Base-by-base conservation (phyloP, 2,329 filamentous ascomycete genomes). In the Neocucurbitaria cava region DNA sequence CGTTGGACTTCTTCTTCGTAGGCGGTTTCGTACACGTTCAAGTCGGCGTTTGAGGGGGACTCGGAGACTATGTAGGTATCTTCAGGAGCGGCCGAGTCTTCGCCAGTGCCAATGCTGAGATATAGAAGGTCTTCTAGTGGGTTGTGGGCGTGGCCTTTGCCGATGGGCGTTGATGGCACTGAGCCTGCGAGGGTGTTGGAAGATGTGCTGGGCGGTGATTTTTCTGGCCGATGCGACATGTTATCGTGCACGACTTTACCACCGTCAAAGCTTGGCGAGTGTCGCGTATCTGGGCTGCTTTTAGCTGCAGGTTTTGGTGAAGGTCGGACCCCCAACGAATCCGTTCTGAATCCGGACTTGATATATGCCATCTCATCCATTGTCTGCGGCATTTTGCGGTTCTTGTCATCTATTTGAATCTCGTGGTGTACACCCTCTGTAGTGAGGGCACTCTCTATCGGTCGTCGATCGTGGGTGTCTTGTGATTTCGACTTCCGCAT, bases 1-100 rank as follows among this genome's bases (percentile, higher is more conserved):
- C 88, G 84, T 54, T 89, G 84, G 24, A 95, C 85, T 76, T 97
- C 91, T 56, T 90, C 85, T 68, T 91, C 87, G 72, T 96, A 97
- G 0, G 94, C 94, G 0, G 85, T 86, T 73, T 96, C 91, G 73
- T 96, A 97, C 53, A 98, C 89, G 69, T 95, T 88, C 65, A 91
- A 91, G 56, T 96, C 92, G 5, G 91, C 90, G 1, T 88, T 89
- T 0, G 89, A 89, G 2, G 94, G 94, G 1, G 91, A 96, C 75
- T 96, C 92, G 26, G 90, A 91, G 36, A 96, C 87, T 4, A 89
- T 73, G 20, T 82, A 68, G 68, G 72, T 41, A 20, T 75, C 70
- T 35, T 71, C 66, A n/a, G 1, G 58, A 52, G 7, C 61, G 52
- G 5, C 73, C 62, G n/a, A 72, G 2, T 83, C 81, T 40, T 68